A percentile compares a stretch with the other conserved stretches of the same genome.
Conservation (phyloP, 2,329 filamentous ascomycete species). For the Dothidotthia symphoricarpi region DNA sequence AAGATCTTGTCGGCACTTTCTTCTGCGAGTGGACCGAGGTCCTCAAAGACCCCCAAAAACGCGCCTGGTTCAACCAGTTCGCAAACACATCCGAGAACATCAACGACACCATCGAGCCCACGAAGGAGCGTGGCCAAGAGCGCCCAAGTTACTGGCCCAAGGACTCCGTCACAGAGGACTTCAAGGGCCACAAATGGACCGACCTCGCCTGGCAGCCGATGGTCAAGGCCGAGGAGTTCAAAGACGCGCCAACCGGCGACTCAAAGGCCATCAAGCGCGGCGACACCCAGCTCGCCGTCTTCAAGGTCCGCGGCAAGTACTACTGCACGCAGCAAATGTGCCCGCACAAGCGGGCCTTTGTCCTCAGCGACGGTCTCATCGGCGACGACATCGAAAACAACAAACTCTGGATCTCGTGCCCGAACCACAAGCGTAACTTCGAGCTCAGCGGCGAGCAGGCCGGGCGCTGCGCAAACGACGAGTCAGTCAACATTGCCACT, state of each 20-base stretch:
- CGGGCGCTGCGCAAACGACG: slow-evolving; percentile 73
- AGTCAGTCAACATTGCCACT: slow-evolving; percentile 73
- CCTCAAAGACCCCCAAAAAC: slow-evolving; percentile 65
- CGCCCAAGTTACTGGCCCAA: slow-evolving; percentile 77
- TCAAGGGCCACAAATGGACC: slow-evolving; percentile 68
- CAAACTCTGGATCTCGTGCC: slow-evolving; percentile 82
- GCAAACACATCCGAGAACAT: slow-evolving; percentile 72
- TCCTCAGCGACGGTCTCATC: slow-evolving; percentile 81
- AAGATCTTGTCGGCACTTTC: slow-evolving; percentile 76
- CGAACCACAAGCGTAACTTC: slow-evolving; percentile 88
- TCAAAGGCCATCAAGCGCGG: slow-evolving; percentile 78
- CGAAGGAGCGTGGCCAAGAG: slow-evolving; percentile 69
- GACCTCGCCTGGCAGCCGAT: slow-evolving; percentile 75
- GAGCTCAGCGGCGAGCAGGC: slow-evolving; percentile 65
- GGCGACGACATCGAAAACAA: slow-evolving; percentile 62
- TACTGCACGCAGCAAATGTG: slow-evolving; percentile 94
- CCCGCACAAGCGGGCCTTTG: slow-evolving; percentile 85
- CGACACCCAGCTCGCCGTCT: slow-evolving; percentile 84
- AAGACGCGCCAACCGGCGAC: slow-evolving; percentile 67
- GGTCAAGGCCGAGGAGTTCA: slow-evolving; percentile 68
- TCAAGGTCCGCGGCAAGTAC: slow-evolving; percentile 76
- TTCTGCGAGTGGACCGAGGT: slow-evolving; percentile 93
- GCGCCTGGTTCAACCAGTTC: slow-evolving; percentile 75
- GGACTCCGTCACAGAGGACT: slow-evolving; percentile 67
- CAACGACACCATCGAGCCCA: slow-evolving; percentile 66